phyloP scores from a whole-genome alignment of 2,329 filamentous ascomycete genomes.

The Cladosporium velox region DNA sequence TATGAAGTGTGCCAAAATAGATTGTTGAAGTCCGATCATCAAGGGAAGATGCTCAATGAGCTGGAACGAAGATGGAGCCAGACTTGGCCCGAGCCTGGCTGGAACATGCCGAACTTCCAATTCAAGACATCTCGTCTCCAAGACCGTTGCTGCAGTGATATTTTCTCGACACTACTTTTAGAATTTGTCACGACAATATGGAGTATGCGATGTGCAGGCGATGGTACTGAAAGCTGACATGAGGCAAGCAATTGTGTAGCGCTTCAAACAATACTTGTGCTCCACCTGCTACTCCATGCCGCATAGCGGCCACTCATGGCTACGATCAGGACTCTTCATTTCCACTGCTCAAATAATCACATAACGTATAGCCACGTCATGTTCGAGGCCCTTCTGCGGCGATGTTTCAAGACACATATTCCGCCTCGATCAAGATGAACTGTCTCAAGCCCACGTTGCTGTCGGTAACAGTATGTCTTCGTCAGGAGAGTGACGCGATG shows the following conservation, averaged over 20 bases:
- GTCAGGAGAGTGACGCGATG: background rate
- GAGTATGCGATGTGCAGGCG: background rate
- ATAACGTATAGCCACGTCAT: background rate
- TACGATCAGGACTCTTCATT: background rate
- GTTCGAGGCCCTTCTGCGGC: background rate
- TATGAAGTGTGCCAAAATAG: background rate
- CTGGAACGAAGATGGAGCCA: background rate
- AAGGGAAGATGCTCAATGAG: too few relatives aligned
- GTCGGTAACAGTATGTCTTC: slow-evolving; percentile 1
- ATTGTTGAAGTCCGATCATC: background rate
- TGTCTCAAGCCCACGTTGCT: background rate
- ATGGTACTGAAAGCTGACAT: background rate
- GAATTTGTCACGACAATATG: background rate
- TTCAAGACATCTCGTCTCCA: background rate
- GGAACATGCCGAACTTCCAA: background rate
- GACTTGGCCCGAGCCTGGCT: background rate
- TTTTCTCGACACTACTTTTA: background rate
- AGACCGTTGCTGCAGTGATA: slow-evolving; percentile 8
- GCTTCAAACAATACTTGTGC: background rate
- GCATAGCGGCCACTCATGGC: background rate
- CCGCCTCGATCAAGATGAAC: background rate
- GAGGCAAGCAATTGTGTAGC: background rate
- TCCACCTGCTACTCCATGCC: background rate
- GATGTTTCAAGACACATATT: slow-evolving; percentile 14
- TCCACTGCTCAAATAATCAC: background rate